phyloP scores from a whole-genome alignment of 2,329 filamentous ascomycete species.

The Thermothelomyces thermophilus region DNA sequence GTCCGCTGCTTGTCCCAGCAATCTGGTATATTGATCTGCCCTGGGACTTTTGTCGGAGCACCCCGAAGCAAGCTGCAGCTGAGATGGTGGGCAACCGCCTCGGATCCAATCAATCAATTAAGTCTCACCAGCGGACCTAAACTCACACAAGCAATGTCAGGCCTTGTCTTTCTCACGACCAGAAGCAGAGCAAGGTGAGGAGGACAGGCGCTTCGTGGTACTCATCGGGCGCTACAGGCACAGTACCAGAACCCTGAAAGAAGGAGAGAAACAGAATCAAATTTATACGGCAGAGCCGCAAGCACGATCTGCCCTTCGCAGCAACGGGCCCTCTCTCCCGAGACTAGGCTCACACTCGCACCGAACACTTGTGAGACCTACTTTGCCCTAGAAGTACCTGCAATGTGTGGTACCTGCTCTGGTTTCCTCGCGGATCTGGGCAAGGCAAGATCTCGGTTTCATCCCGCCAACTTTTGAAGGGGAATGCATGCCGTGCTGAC shows the following conservation, averaged over 20 bases:
- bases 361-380: no score
- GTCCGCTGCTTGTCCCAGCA: constrained; percentile 1
- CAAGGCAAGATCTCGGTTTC: neutral
- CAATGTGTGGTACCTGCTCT: neutral
- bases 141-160: constrained; percentile 23
- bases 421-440: neutral
- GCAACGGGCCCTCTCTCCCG: no score
- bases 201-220: neutral
- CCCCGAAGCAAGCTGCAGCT: constrained; percentile 16
- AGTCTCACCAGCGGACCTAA: neutral
- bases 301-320: no score
- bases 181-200: neutral
- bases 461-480: constrained; percentile 1
- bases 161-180: constrained; percentile 13
- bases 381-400: no score
- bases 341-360: no score
- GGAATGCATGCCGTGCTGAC: neutral
- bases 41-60: constrained; percentile 7
- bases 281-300: no score
- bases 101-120: constrained; percentile 22
- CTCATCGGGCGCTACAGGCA: no score
- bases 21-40: constrained; percentile 9
- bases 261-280: no score
- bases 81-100: constrained; percentile 18
- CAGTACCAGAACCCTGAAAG: no score